Percentiles rank a stretch among this genome's conserved stretches.
These are phyloP conservation scores for Chrysanthemum lavandulifolium DNA, from an alignment of 129 eudicot genomes.

Conservation along the genomic window DNA sequence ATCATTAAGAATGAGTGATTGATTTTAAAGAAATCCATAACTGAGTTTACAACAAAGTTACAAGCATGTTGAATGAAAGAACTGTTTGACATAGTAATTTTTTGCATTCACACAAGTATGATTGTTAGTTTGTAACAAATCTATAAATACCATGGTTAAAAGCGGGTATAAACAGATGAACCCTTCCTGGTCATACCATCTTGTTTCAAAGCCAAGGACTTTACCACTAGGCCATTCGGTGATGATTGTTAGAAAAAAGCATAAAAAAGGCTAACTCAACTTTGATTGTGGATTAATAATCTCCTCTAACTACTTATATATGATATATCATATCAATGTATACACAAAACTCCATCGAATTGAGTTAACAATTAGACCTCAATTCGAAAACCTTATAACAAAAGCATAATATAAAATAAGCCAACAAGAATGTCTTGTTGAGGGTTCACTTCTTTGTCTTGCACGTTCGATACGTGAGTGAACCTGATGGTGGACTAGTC, in stretches of 20 bases:
- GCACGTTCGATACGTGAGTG: constrained; percentile 62
- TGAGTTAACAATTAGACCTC: constrained; percentile 20
- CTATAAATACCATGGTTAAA: neutral
- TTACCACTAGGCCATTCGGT: no score
- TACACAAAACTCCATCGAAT: constrained; percentile 23
- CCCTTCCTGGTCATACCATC: no score
- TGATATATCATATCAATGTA: constrained; percentile 25
- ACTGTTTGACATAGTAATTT: neutral
- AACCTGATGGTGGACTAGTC: constrained; percentile 82
- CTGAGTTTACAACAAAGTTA: neutral
- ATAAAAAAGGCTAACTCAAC: neutral
- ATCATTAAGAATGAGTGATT: no score
- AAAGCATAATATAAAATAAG: constrained; percentile 1
- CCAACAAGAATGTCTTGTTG: neutral
- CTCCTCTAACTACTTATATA: constrained; percentile 20
- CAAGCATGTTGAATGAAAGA: neutral
- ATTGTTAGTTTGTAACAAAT: neutral
- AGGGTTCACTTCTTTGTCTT: constrained; percentile 54
- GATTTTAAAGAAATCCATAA: no score
- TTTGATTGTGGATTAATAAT: neutral
- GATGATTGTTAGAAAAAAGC: no score
- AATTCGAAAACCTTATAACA: constrained; percentile 6
- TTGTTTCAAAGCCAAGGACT: no score
- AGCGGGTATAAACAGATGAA: no score
- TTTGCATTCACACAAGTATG: constrained; percentile 3